Evolutionary conservation across 2,329 filamentous ascomycete genomes (phyloP).

Genomic region (Leptographium lundbergii): DNA sequence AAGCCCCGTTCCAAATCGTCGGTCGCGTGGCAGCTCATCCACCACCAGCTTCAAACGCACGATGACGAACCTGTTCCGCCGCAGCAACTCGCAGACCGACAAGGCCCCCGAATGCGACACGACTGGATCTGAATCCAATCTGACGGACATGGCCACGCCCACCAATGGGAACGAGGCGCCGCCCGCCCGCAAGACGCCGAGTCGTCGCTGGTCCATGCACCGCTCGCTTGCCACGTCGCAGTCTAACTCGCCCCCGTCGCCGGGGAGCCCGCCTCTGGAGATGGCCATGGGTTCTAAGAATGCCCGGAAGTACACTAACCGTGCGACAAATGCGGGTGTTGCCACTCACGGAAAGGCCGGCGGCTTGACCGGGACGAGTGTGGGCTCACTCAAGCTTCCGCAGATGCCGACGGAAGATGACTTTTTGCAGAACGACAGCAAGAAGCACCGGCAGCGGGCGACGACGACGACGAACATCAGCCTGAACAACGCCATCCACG

Average conservation of each 20-base stretch:
- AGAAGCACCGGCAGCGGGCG: conserved; percentile 32
- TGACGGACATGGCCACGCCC: conserved; percentile 12
- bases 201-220: conserved; percentile 33
- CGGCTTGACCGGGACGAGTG: conserved; percentile 3
- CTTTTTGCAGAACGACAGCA: conserved; percentile 31
- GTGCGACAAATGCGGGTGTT: neutral
- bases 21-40: conserved; percentile 25
- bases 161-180: neutral
- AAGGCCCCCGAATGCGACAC: conserved; percentile 11
- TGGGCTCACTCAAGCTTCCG: conserved; percentile 10
- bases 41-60: conserved; percentile 34
- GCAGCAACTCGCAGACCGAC: conserved; percentile 24
- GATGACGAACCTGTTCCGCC: conserved; percentile 36
- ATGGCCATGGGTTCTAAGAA: conserved; percentile 17
- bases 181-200: conserved; percentile 15
- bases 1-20: conserved; percentile 20
- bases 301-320: neutral
- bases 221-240: conserved; percentile 32
- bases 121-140: conserved; percentile 16
- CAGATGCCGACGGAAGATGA: conserved; percentile 29
- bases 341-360: conserved; percentile 1
- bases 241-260: conserved; percentile 38
- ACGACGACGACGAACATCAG: conserved; percentile 38
- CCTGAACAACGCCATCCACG: conserved; percentile 34
- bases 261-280: conserved; percentile 28